Conservation (phyloP, 495 filamentous ascomycete species). For the Trypethelium eluteriae region DNA sequence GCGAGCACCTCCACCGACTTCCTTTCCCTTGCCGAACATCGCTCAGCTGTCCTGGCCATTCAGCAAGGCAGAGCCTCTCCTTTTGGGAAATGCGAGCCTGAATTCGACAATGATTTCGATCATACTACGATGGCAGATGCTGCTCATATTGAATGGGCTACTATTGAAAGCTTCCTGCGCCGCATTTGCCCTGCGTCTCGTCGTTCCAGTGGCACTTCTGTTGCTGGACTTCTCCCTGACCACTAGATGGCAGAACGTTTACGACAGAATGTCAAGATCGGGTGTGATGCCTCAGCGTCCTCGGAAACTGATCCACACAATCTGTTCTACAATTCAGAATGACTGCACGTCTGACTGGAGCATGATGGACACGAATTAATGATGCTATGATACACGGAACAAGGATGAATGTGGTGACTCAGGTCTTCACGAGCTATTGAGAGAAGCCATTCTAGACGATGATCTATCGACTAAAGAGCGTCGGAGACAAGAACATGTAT, state of each 20-base stretch:
- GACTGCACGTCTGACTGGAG: not conserved
- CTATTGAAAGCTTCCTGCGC: not conserved
- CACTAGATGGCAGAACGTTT: not conserved
- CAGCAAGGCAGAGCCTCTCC: not conserved
- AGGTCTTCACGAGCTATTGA: not conserved
- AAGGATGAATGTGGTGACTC: not conserved
- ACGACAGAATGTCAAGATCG: not conserved
- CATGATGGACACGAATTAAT: not conserved
- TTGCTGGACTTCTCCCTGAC: not conserved
- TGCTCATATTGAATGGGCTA: conserved; percentile 5
- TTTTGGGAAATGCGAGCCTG: conserved; percentile 1
- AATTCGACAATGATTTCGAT: not conserved
- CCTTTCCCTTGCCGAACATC: conserved; percentile 32
- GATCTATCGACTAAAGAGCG: not conserved
- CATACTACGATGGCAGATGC: conserved; percentile 8
- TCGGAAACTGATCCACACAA: not conserved
- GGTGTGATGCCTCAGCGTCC: not conserved
- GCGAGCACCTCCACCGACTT: conserved; percentile 35
- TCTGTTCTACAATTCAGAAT: not conserved
- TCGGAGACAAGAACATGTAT: not conserved
- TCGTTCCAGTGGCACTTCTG: not conserved
- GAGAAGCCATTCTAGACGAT: not conserved
- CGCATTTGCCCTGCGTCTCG: not conserved
- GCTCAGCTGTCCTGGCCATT: conserved; percentile 14
- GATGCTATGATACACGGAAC: not conserved